Base-by-base conservation (phyloP, 306 rosid genomes). In the Pyrus betulifolia region DNA sequence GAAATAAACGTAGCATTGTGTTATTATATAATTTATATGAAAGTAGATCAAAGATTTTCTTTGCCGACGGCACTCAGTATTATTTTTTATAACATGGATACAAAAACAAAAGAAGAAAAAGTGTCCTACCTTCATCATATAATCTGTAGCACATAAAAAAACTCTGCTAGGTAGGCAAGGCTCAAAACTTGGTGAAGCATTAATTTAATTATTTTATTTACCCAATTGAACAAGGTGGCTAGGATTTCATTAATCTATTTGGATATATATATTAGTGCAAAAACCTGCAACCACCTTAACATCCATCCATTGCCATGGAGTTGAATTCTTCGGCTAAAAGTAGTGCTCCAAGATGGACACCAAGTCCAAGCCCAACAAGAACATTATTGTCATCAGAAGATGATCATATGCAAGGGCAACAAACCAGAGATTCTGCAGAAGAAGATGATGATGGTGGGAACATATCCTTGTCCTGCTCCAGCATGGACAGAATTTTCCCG, bases 301-400 rank as follows among this genome's bases (percentile, higher is more conserved):
- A 19, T 52, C 21, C 18, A 52, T 52, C 21, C 9, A 52, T 42
- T 18, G 30, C 31, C 8, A 74, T 61, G 62, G 66, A 58, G 28
- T 45, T 49, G 31, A 21, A 7, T 51, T 54, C 46, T 76, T 62
- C 62, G 19, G 27, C 46, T 12, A 35, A 6, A 3, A 57, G 21
- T 57, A 14, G 14, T 58, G 58, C 74, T 8, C 82, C 80, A 1
- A 74, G 82, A 77, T 84, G 84, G 87, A 57, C 69, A 21, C 84
- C 84, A 25, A 84, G 79, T 38, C 57, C 81, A 58, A 76, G 81
- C 65, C 79, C 81, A 11, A 77, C 78, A 25, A 77, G 75, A 40
- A 25, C 62, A 2, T 11, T 58, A 10, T 23, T 40, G 22, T 19
- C 55, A 25, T 11, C 55, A 38, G 17, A 38, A 46, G 42, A 25